Percentiles rank a stretch among this genome's conserved stretches.
These are phyloP conservation scores for Bryoerythrophyllum caledonicum DNA, from an alignment of 225 moss, liverwort and hornwort genomes.

Conservation along the genomic window DNA sequence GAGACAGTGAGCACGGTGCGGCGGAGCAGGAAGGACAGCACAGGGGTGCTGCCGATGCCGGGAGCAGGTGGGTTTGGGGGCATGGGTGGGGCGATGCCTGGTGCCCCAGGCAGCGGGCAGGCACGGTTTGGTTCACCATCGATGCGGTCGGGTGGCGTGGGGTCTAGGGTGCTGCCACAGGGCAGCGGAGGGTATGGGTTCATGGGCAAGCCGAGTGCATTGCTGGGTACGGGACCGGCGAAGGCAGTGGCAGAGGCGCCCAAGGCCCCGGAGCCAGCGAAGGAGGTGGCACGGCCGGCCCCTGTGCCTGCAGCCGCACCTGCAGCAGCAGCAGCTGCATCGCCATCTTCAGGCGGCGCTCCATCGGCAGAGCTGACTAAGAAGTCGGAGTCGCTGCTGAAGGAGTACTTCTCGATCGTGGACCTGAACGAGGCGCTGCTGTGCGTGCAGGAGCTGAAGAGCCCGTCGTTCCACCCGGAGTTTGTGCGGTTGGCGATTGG, in stretches of 20 bases:
- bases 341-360: slow-evolving; percentile 12
- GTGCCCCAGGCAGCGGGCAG: slow-evolving; percentile 36
- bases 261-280: slow-evolving; percentile 31
- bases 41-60: slow-evolving; percentile 50
- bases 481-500: slow-evolving; percentile 62
- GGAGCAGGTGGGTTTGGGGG: slow-evolving; percentile 28
- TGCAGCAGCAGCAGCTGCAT: slow-evolving; percentile 6
- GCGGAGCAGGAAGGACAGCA: slow-evolving; percentile 26
- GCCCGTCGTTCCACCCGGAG: slow-evolving; percentile 59
- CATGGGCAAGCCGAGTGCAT: slow-evolving; percentile 75
- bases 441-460: slow-evolving; percentile 78
- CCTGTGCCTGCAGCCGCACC: slow-evolving; percentile 14
- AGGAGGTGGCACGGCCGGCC: slow-evolving; percentile 34
- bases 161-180: slow-evolving; percentile 59
- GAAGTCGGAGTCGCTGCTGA: slow-evolving; percentile 70
- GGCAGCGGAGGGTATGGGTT: slow-evolving; percentile 58
- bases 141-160: slow-evolving; percentile 44
- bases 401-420: slow-evolving; percentile 69
- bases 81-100: slow-evolving; percentile 41
- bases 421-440: slow-evolving; percentile 68
- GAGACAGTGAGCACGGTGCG: slow-evolving; percentile 37
- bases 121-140: slow-evolving; percentile 40
- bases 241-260: slow-evolving; percentile 33
- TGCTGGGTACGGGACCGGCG: slow-evolving; percentile 57
- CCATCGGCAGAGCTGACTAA: slow-evolving; percentile 42